These are phyloP conservation scores for Suillus decipiens DNA, from an alignment of 768 basidiomycete species.

Conservation along the genomic window DNA sequence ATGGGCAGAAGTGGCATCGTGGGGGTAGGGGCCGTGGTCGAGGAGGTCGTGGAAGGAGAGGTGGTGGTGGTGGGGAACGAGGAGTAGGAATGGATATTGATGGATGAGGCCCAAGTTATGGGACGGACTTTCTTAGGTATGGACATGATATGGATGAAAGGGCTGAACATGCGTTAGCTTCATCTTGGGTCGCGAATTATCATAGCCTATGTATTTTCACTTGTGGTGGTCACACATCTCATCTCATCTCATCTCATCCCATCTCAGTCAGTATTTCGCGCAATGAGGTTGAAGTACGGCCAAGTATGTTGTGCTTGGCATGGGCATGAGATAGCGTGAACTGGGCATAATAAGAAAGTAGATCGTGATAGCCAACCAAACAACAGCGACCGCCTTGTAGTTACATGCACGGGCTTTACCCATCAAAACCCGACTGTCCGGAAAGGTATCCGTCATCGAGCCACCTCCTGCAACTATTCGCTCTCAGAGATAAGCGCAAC, in stretches of 20 bases:
- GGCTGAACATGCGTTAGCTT: not conserved
- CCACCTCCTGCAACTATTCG: slow-evolving; percentile 39
- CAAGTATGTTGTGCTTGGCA: not conserved
- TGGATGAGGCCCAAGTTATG: slow-evolving; percentile 18
- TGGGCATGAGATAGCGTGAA: not conserved
- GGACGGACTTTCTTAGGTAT: not conserved
- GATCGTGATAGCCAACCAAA: slow-evolving; percentile 7
- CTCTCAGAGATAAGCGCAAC: slow-evolving; percentile 83
- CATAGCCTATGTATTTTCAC: slow-evolving; percentile 7
- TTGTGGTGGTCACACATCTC: not conserved
- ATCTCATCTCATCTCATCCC: slow-evolving; percentile 1
- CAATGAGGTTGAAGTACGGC: not conserved
- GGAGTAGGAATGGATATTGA: slow-evolving; percentile 31
- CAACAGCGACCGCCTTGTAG: not conserved
- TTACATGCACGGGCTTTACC: not conserved
- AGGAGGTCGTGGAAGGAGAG: slow-evolving; percentile 22
- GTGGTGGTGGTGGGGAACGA: slow-evolving; percentile 3
- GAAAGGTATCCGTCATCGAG: not conserved
- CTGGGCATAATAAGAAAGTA: slow-evolving; percentile 2
- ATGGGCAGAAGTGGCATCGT: slow-evolving; percentile 30
- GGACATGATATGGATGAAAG: not conserved
- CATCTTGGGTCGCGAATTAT: not conserved
- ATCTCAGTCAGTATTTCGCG: slow-evolving; percentile 1
- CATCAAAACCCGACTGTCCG: not conserved
- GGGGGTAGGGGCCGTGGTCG: slow-evolving; percentile 28